Conservation (phyloP, 208 protist species). For the Acanthamoeba triangularis region DNA sequence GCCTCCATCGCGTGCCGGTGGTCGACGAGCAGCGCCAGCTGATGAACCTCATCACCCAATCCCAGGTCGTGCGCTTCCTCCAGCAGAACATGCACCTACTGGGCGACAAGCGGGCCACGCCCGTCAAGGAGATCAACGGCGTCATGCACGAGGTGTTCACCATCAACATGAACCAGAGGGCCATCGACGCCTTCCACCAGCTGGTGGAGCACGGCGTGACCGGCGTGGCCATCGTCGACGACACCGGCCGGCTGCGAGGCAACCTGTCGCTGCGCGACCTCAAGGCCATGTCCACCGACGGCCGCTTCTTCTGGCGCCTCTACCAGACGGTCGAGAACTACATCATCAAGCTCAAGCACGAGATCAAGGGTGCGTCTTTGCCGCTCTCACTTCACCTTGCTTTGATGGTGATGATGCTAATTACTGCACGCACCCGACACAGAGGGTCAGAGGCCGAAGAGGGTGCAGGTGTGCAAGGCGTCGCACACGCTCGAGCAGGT, state of each 20-base stretch:
- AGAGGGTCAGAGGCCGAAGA: constrained; percentile 1
- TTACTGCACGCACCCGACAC: no score
- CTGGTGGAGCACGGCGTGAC: neutral
- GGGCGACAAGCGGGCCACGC: neutral
- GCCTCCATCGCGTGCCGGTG: constrained; percentile 29
- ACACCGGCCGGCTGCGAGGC: neutral
- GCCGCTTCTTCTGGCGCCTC: constrained; percentile 64
- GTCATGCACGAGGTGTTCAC: constrained; percentile 21
- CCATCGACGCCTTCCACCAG: constrained; percentile 60
- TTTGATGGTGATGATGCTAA: neutral
- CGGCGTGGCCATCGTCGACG: constrained; percentile 51
- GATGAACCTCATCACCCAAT: constrained; percentile 62
- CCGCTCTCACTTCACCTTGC: neutral
- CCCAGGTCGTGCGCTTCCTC: constrained; percentile 61
- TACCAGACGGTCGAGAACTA: constrained; percentile 33
- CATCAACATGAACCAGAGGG: constrained; percentile 10
- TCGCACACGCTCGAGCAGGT: neutral
- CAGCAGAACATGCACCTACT: constrained; percentile 46
- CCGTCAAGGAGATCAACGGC: neutral
- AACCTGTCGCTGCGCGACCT: constrained; percentile 27
- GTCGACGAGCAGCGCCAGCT: constrained; percentile 32
- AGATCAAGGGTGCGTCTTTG: neutral
- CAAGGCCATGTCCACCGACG: constrained; percentile 59
- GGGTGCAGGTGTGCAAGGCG: constrained; percentile 43
- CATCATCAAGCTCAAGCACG: constrained; percentile 6